Evolutionary conservation across 2,329 filamentous ascomycete species (phyloP), one percentile per base, ranked within the genome.

Genomic region (Mycosphaerelloides madeirae): DNA sequence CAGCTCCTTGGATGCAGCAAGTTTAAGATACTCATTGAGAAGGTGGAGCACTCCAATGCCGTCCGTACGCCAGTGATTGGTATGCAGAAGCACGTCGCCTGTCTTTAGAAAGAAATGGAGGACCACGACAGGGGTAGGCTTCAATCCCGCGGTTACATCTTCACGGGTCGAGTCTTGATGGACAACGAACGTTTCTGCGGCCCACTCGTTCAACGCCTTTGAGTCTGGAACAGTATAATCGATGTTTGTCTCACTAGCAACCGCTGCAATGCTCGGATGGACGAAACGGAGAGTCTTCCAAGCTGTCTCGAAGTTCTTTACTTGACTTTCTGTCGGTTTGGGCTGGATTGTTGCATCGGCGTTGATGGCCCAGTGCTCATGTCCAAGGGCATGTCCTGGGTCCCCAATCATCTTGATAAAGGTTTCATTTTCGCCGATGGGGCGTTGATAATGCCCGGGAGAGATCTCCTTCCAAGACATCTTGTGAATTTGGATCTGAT

Each of bases 281-380:
- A 6, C 14, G 19, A 38, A 38, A 3, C 36, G 19, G 25, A 38
- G 25, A n/a, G n/a, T 11, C n/a, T 38, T 15, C 36, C 36, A 38
- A 8, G 36, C 36, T 14, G 3, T 7, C 20, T 38, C 16, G 11
- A 25, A 20, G 3, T 38, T 6, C 36, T 22, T 7, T 13, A 38
- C 20, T 8, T 38, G 18, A 14, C 7, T 9, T 3, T 13, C 9
- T 6, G 16, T 25, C 16, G 36, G 13, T 7, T 7, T 22, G 3
- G 11, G 16, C 7, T 14, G 3, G 20, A 38, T 19, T 7, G 36
- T 25, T n/a, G 20, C 36, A 11, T 38, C 36, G 16, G 36, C 20
- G 14, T 38, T 38, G 36, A 38, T 38, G 3, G 36, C 36, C 36
- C 36, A 38, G 33, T 35, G 33, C 12, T 35, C 33, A 15, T 18